Base-by-base conservation (phyloP, 352 stramenopile genomes). In the Pythium phragmitis region DNA sequence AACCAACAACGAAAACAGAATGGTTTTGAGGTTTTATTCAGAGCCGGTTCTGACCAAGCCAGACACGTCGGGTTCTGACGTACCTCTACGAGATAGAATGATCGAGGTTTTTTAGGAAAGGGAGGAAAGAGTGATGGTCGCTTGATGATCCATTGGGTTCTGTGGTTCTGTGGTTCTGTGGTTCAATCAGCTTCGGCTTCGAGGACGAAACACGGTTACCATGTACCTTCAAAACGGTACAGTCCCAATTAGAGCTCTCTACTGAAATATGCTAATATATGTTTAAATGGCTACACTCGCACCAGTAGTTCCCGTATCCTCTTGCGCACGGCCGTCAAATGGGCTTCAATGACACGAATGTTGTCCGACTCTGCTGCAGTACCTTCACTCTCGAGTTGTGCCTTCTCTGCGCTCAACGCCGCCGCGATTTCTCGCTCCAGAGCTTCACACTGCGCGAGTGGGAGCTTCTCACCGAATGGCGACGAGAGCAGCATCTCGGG, bases 101-200 rank as follows among this genome's bases (percentile, higher is more conserved):
- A 30, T 49, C 8, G 36, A 43, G 54, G 28, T 53, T 55, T 67
- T 63, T 56, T 57, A 46, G 34, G 36, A 42, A 36, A 30, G 14
- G 42, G 17, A 48, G 13, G n/a, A 19, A 48, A 36, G 63, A 69
- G 56, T 69, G 63, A 60, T 61, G 21, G 63, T 69, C 55, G 16
- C 47, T 69, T 57, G 55, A 56, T 69, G 60, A 68, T 68, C 53
- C 46, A 69, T 19, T 48, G 36, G 39, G 48, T 63, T 69, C 55
- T 58, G 56, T 64, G 63, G 61, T 63, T 19, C 4, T 13, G 59
- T 42, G 36, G 36, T 42, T 42, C 26, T 28, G 26, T 30, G 26
- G 26, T 30, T 30, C 26, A 1, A 30, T 30, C 41, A 49, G 59
- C 59, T 66, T 39, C 49, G 50, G 41, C n/a, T 49, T 28, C 19